Conservation (phyloP, 1,139 yeast species). For the Suhomyces guaymorum region DNA sequence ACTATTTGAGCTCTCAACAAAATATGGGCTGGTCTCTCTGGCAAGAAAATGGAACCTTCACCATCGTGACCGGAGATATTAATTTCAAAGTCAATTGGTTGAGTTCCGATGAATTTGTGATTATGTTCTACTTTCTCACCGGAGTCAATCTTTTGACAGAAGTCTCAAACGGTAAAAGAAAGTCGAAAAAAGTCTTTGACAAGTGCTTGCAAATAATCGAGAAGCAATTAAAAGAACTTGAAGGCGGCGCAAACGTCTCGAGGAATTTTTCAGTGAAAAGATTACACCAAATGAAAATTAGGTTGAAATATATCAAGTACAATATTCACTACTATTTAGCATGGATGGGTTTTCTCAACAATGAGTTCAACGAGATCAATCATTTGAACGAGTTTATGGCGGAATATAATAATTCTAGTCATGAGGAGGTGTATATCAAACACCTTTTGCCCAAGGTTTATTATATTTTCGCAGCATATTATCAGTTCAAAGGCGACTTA, state of each 20-base stretch:
- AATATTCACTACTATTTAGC: conserved; percentile 34
- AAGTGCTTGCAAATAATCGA: conserved; percentile 36
- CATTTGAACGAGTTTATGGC: conserved; percentile 34
- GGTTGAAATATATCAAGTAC: conserved; percentile 27
- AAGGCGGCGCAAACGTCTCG: conserved; percentile 8
- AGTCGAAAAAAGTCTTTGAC: conserved; percentile 36
- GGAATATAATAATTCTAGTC: conserved; percentile 30
- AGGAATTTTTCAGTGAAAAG: conserved; percentile 19
- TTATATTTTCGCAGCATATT: conserved; percentile 39
- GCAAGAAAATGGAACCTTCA: conserved; percentile 28
- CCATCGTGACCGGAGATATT: conserved; percentile 14
- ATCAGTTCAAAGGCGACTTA: conserved; percentile 38
- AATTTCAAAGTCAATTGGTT: conserved; percentile 36
- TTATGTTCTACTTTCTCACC: conserved; percentile 40
- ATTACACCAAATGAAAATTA: conserved; percentile 22
- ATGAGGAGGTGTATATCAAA: conserved; percentile 35
- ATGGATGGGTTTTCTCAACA: conserved; percentile 33
- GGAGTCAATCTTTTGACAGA: conserved; percentile 39
- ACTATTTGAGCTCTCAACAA: conserved; percentile 27
- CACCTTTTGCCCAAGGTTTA: conserved; percentile 35
- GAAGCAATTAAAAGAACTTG: conserved; percentile 23
- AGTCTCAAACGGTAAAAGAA: conserved; percentile 32
- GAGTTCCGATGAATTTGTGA: conserved; percentile 41
- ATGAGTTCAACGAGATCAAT: conserved; percentile 27
- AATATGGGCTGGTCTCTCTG: conserved; percentile 24